Conservation (phyloP, 2,329 filamentous ascomycete genomes). For the Colletotrichum destructivum region DNA sequence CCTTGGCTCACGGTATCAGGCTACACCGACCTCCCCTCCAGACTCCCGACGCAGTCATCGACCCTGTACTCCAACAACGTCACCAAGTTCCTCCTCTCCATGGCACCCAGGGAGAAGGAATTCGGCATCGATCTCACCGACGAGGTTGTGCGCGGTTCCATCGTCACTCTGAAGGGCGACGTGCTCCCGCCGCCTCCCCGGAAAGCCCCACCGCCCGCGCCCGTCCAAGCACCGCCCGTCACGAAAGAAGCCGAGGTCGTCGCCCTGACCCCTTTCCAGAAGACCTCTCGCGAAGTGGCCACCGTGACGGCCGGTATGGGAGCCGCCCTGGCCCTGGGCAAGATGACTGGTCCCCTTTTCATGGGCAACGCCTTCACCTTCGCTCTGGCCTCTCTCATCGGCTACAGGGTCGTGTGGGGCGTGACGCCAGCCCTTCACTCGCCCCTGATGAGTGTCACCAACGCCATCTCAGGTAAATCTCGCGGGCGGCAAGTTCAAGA, state of each 20-base stretch:
- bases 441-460: constrained; percentile 93
- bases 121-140: constrained; percentile 87
- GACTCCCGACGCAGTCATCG: constrained; percentile 89
- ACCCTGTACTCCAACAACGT: constrained; percentile 96
- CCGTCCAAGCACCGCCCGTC: constrained; percentile 55
- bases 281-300: constrained; percentile 81
- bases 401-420: constrained; percentile 91
- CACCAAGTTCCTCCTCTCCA: constrained; percentile 88
- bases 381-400: constrained; percentile 85
- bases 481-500: not conserved
- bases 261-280: constrained; percentile 86
- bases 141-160: constrained; percentile 88
- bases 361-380: constrained; percentile 93
- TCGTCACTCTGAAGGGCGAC: constrained; percentile 84
- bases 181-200: constrained; percentile 83
- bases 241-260: constrained; percentile 70
- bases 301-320: constrained; percentile 85
- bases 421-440: constrained; percentile 88
- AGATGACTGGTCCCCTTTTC: constrained; percentile 85
- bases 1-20: constrained; percentile 59
- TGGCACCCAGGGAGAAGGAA: constrained; percentile 82
- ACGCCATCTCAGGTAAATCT: constrained; percentile 82
- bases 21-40: constrained; percentile 90
- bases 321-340: constrained; percentile 81
- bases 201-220: constrained; percentile 70